phyloP scores from a whole-genome alignment of 257 asterid species.

The Euphrasia confusa region DNA sequence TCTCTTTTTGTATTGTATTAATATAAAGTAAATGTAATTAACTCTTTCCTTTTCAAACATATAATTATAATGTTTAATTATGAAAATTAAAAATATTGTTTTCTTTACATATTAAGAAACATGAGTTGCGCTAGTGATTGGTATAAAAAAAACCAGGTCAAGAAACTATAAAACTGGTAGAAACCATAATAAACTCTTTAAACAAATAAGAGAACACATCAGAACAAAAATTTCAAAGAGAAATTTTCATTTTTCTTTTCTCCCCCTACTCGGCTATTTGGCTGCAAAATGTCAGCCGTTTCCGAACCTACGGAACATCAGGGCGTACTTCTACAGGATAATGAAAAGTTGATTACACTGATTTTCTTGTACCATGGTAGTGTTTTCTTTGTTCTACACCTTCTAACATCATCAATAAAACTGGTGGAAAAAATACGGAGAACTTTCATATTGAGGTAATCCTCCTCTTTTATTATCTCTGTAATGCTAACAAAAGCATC shows the following conservation, averaged over 20 bases:
- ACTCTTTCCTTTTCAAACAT: too few species aligned
- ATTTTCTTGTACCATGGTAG: conserved; percentile 17
- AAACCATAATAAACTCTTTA: too few species aligned
- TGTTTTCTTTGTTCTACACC: conserved; percentile 23
- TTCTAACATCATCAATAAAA: conserved; percentile 21
- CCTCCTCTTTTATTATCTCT: conserved; percentile 27
- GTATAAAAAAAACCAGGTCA: too few species aligned
- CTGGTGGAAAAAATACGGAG: conserved; percentile 13
- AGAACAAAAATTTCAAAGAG: conserved; percentile 17
- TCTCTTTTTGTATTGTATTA: too few species aligned
- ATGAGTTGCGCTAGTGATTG: too few species aligned
- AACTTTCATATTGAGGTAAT: conserved; percentile 6
- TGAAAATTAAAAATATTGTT: too few species aligned
- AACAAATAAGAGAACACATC: not conserved
- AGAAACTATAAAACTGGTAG: too few species aligned
- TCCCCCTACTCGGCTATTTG: conserved; percentile 13
- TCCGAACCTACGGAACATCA: conserved; percentile 18
- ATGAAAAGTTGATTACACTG: conserved; percentile 1
- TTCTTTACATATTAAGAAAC: too few species aligned
- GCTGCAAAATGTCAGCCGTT: conserved; percentile 19
- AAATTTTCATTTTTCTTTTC: not conserved
- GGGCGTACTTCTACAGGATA: conserved; percentile 8
- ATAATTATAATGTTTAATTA: too few species aligned
- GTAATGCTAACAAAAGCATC: conserved; percentile 22
- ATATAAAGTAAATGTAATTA: too few species aligned